Conservation (phyloP, 208 protist species). For the Trypanosoma congolense region DNA sequence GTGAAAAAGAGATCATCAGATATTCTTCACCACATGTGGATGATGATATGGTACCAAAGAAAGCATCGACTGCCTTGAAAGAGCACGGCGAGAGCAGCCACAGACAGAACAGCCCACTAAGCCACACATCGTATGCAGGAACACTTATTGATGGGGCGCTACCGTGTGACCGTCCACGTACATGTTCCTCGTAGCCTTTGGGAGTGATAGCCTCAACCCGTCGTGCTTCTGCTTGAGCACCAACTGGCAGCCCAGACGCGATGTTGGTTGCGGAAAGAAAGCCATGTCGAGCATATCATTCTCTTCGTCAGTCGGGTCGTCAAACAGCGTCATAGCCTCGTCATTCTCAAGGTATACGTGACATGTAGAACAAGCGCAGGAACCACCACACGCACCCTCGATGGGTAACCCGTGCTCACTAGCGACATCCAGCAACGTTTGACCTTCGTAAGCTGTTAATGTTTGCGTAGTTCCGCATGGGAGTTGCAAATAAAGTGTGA, state of each 20-base stretch:
- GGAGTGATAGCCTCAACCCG: constrained; percentile 71
- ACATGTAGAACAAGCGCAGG: constrained; percentile 97
- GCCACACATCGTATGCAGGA: neutral
- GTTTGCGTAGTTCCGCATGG: constrained; percentile 49
- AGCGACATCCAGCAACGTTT: constrained; percentile 92
- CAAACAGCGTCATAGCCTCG: constrained; percentile 80
- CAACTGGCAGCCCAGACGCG: constrained; percentile 86
- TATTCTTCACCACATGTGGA: too few relatives aligned
- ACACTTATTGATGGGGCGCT: constrained; percentile 55
- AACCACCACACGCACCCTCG: constrained; percentile 94
- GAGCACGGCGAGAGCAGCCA: too few relatives aligned
- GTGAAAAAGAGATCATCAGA: too few relatives aligned
- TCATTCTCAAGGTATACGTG: constrained; percentile 93
- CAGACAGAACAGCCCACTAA: too few relatives aligned
- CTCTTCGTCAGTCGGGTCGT: constrained; percentile 92
- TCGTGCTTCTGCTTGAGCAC: constrained; percentile 72
- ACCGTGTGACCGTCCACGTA: constrained; percentile 86
- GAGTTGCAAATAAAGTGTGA: constrained; percentile 53
- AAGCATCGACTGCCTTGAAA: too few relatives aligned
- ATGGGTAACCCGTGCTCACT: constrained; percentile 92
- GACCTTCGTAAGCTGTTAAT: constrained; percentile 85
- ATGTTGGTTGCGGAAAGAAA: constrained; percentile 82
- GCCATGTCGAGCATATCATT: constrained; percentile 91
- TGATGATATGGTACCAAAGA: too few relatives aligned
- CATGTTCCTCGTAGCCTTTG: constrained; percentile 88